Evolutionary conservation across 2,329 filamentous ascomycete genomes (phyloP).

Genomic region (Colletotrichum kahawae): DNA sequence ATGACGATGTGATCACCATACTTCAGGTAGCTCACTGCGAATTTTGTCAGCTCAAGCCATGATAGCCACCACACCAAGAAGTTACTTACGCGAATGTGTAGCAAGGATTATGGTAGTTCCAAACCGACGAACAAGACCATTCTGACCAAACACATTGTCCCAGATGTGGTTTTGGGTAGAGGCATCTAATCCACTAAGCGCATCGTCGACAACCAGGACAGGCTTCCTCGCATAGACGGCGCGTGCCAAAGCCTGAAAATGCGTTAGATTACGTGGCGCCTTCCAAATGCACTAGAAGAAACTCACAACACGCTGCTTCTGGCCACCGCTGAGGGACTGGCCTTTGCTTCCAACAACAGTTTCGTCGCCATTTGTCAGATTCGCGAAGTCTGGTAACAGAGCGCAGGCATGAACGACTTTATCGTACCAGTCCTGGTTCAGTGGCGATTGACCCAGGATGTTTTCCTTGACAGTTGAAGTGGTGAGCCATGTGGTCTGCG

Average conservation of each 20-base stretch:
- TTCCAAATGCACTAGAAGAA: not conserved
- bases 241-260: constrained; percentile 33
- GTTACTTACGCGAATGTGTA: constrained; percentile 35
- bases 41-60: not conserved
- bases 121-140: constrained; percentile 37
- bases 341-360: constrained; percentile 35
- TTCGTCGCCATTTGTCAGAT: constrained; percentile 27
- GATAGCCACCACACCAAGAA: not conserved
- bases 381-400: constrained; percentile 23
- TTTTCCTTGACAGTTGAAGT: constrained; percentile 29
- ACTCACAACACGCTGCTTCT: constrained; percentile 38
- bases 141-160: constrained; percentile 37
- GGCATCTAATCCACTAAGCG: constrained; percentile 44
- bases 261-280: not conserved
- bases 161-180: constrained; percentile 47
- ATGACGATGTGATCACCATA: not conserved
- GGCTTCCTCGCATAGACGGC: constrained; percentile 36
- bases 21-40: not conserved
- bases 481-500: constrained; percentile 28
- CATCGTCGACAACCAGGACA: constrained; percentile 42
- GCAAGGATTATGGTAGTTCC: constrained; percentile 34
- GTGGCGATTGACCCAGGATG: constrained; percentile 24
- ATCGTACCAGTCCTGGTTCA: constrained; percentile 26
- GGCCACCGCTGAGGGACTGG: constrained; percentile 38
- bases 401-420: constrained; percentile 25